Base-by-base conservation (phyloP, 2,329 filamentous ascomycete genomes). In the Apiospora pterosperma region DNA sequence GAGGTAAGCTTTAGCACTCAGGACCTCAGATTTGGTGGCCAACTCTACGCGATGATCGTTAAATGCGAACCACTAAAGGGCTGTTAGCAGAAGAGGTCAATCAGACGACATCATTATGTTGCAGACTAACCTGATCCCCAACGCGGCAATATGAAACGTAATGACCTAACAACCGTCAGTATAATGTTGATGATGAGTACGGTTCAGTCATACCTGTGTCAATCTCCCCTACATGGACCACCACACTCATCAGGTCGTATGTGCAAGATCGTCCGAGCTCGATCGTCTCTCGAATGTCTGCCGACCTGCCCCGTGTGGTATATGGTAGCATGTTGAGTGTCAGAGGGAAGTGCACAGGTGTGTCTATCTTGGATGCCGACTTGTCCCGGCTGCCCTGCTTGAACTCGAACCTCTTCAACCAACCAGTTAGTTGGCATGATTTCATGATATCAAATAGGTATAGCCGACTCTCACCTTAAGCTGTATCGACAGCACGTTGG, bases 1-100 rank as follows among this genome's bases (percentile, higher is more conserved):
- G 64, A 98, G 82, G 76, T 97, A 98, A 0, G 95, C 93, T 76
- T 97, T 90, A 16, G 92, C 92, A 36, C 86, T 86, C 48, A 98
- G 83, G 3, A 98, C 95, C 66, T 97, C 92, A 5, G 91, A 91
- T 74, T 96, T 90, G 59, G 88, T 88, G 2, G 92, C 95, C 64
- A 94, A 75, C 67, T 94, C 92, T 28, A 98, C 95, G 75, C 93
- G 93, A 76, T 96, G 94, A 75, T 98, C 95, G 73, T 98, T 96
- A 78, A 97, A 97, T 63, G 92, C 88, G 76, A 97, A 97, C 95
- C 95, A 98, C 85, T 97, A 69, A 19, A 67, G 74, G 4, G 12
- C 44, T 36, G 8, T 67, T 71, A 62, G 38, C 38, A 31, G 19
- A 42, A 39, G 21, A 14, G 21, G 42, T 14, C 62, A 39, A 55